Conservation (phyloP, 495 filamentous ascomycete genomes). For the Evernia prunastri region DNA sequence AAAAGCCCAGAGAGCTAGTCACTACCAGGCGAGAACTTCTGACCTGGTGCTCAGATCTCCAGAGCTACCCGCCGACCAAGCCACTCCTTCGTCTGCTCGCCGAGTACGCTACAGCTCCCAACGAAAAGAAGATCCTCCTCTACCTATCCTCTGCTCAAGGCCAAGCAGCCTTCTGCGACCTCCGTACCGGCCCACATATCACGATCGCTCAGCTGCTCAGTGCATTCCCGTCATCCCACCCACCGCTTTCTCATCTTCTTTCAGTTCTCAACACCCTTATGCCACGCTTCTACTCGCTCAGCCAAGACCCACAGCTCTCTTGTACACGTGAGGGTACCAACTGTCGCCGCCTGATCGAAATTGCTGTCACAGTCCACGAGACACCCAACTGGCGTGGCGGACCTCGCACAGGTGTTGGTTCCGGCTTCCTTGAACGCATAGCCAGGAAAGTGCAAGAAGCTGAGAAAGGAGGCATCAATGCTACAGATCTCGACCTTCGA, state of each 20-base stretch:
- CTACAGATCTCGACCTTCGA: slow-evolving; percentile 52
- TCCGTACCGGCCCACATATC: slow-evolving; percentile 82
- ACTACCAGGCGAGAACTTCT: slow-evolving; percentile 87
- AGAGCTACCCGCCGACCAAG: slow-evolving; percentile 88
- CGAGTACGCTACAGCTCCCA: slow-evolving; percentile 70
- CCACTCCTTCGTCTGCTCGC: slow-evolving; percentile 76
- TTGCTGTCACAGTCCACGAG: slow-evolving; percentile 91
- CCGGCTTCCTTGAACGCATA: slow-evolving; percentile 79
- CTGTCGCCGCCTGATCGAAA: slow-evolving; percentile 78
- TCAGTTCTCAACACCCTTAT: slow-evolving; percentile 78
- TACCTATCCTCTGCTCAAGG: slow-evolving; percentile 87
- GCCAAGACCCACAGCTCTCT: slow-evolving; percentile 87
- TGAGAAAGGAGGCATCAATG: slow-evolving; percentile 48
- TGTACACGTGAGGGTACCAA: slow-evolving; percentile 59
- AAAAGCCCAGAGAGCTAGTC: slow-evolving; percentile 69
- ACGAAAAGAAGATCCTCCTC: slow-evolving; percentile 79
- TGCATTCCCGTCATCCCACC: slow-evolving; percentile 87
- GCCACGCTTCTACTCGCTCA: slow-evolving; percentile 97
- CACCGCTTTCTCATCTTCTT: slow-evolving; percentile 73
- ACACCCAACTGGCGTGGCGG: slow-evolving; percentile 70
- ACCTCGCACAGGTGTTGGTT: slow-evolving; percentile 61
- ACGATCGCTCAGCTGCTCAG: slow-evolving; percentile 76
- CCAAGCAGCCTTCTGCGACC: slow-evolving; percentile 89
- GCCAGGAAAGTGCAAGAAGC: slow-evolving; percentile 62
- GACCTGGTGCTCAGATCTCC: slow-evolving; percentile 92